Evolutionary conservation across 768 basidiomycete species (phyloP), one percentile per base, ranked within the genome.

Genomic region (Tephrocybe sp.): DNA sequence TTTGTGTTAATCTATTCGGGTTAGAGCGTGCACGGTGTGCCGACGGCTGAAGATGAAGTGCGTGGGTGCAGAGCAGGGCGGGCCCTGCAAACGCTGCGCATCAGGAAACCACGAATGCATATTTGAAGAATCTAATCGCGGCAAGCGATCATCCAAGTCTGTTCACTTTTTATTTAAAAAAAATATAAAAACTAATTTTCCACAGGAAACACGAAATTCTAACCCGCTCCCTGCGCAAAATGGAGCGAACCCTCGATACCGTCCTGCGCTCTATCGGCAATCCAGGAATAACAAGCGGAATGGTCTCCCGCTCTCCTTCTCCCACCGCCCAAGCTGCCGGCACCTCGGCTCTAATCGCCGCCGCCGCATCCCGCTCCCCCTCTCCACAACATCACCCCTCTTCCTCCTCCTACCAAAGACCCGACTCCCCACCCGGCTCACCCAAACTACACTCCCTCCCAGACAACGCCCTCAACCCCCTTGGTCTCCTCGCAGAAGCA

Each of bases 121-220:
- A 36, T 98, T 99, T 55, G 94, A 98, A 70, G 96, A 98, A 65
- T 92, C 89, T 1, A 95, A 98, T 64, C 81, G 97, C 40, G 97
- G 97, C 34, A 96, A 95, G 66, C 83, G 91, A 9, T 83, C 88
- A 18, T 80, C 87, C 47, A 92, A 90, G 90, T 91, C 68, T 56
- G 78, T 59, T 59, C 50, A 34, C 52, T 61, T 55, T 55, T 58
- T 47, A 34, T 57, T 69, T 51, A 65, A 53, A 62, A 53, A 62
- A 61, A 41, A 31, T 22, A 18, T 27, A 38, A 57, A 66, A 91
- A 87, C n/a, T n/a, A n/a, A n/a, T n/a, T n/a, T n/a, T n/a, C n/a
- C n/a, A n/a, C n/a, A n/a, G n/a, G 75, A 92, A 92, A 75, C 87
- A 91, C 58, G 90, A 92, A 60, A 72, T 89, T 21, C 73, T 92